Evolutionary conservation across 495 filamentous ascomycete genomes (phyloP), one percentile per base, ranked within the genome.

Genomic region (Rusavskia elegans): DNA sequence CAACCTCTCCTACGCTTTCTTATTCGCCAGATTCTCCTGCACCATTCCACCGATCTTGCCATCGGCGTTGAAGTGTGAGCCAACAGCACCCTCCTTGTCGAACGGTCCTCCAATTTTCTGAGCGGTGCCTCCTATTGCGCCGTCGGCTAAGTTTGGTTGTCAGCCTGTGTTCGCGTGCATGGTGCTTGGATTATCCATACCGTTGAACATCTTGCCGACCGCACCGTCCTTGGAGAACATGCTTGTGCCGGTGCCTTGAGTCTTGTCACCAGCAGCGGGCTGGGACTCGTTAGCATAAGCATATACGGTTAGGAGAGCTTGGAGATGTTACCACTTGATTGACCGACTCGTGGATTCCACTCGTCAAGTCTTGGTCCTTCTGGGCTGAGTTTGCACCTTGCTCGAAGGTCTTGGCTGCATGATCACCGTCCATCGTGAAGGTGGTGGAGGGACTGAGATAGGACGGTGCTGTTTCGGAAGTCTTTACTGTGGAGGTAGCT

Each of bases 81-180:
- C 63, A 9, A 68, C 61, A 0, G 63, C 49, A 0, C 67, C 67
- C 11, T 61, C 19, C 45, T 66, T 64, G 20, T 70, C 69, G 42
- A 79, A 63, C 0, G 75, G 74, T 0, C 77, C 78, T n/a, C 77
- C 75, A 8, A 81, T 53, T 36, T 61, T 68, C 49, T 81, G 64
- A 6, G 69, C 73, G 6, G 66, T 66, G 30, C 72, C 67, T 16
- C 77, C 73, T 35, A 81, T 65, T 0, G 65, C 62, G 23, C 78
- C 75, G 14, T 78, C 67, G 13, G 70, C 72, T 75, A 39, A 27
- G 29, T 13, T 29, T 8, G 14, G 44, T 29, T 46, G 39, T 54
- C 27, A 53, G 51, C 51, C 20, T 30, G 9, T 45, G 27, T 30
- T 37, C 37, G 17, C 19, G 48, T 21, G 16, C 48, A 27, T 0